Evolutionary conservation across 768 basidiomycete genomes (phyloP).

Genomic region (Amanita molliuscula): DNA sequence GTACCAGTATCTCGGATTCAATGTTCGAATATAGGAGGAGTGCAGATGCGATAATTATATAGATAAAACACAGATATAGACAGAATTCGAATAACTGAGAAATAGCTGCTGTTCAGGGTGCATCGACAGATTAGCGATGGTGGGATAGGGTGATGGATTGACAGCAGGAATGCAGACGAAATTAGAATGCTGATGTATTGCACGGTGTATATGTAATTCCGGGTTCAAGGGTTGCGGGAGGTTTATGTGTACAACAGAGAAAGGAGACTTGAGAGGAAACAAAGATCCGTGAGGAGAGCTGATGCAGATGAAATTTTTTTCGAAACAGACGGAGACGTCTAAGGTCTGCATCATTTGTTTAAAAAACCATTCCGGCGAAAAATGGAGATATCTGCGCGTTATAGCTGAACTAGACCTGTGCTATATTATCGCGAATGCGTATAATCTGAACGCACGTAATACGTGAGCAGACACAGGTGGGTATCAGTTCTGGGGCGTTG

Average conservation of each 20-base stretch:
- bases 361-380: not conserved
- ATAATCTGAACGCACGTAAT: conserved; percentile 2
- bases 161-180: not conserved
- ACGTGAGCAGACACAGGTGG: not conserved
- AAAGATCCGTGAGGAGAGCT: conserved; percentile 4
- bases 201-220: conserved; percentile 3
- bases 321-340: conserved; percentile 2
- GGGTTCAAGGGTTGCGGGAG: conserved; percentile 1
- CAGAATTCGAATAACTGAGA: conserved; percentile 1
- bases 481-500: not conserved
- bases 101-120: not conserved
- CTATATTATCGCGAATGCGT: not conserved
- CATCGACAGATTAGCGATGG: not conserved
- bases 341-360: conserved; percentile 2
- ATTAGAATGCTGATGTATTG: conserved; percentile 1
- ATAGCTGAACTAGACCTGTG: not conserved
- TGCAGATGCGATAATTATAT: conserved; percentile 3
- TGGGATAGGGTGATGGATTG: not conserved
- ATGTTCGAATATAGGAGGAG: not conserved
- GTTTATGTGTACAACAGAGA: conserved; percentile 7
- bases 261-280: conserved; percentile 5
- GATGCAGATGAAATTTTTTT: not conserved
- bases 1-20: not conserved
- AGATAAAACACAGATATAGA: conserved; percentile 2
- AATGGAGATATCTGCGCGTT: conserved; percentile 1